Evolutionary conservation across 352 stramenopile genomes (phyloP), one percentile per base, ranked within the genome.

Genomic region (Globisporangium ultimum): DNA sequence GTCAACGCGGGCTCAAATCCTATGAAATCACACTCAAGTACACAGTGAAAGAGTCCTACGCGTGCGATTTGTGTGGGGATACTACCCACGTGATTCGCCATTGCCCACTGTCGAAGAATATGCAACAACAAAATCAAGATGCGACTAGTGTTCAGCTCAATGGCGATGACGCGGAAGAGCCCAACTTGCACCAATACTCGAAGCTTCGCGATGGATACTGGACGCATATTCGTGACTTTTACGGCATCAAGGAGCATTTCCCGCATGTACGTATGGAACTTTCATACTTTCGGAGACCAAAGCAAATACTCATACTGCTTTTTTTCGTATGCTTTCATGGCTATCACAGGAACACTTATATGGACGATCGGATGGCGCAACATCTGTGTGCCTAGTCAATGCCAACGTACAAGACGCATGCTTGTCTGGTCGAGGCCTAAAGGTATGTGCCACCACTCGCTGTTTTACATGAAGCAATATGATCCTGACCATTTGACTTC

Each of bases 351-450:
- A 80, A 18, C 70, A 87, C 36, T 50, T 92, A 21, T 89, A 75
- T 58, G 79, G 76, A 5, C 74, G 83, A 9, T 90, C 83, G 11
- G 80, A 89, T 58, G 71, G 76, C 15, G 84, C 80, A 0, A 68
- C 82, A 6, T 88, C 78, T 3, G 71, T 92, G 14, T 88, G 77
- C 48, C 70, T 89, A 38, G 80, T 92, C 32, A 82, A 85, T 22
- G 55, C 61, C 14, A 71, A 66, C 42, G 74, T 92, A 28, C 74
- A 76, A 52, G 48, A 64, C 24, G 61, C 76, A 8, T 87, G 82
- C 64, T 68, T 92, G 22, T 58, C 66, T n/a, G 80, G 83, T n/a
- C 69, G 74, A 6, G 65, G 77, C 3, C 63, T 86, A 55, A 72
- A 79, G 47, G 81, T 76, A 36, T 36, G 28, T 10, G 28, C 28